Conservation (phyloP, 306 rosid species). For the Rubus idaeus region DNA sequence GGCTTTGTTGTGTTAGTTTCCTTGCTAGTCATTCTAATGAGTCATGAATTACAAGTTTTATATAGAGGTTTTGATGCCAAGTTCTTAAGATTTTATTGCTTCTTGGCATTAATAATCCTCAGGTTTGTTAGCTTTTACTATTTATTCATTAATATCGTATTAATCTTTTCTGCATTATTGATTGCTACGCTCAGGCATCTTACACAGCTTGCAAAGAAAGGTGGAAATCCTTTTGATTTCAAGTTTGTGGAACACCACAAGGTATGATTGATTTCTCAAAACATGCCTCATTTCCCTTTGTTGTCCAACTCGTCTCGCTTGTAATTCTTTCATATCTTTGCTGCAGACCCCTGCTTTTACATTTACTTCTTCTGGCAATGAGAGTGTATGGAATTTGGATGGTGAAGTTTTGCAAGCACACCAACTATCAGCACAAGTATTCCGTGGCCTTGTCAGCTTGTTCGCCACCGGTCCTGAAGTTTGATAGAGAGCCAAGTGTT, state of each 20-base stretch:
- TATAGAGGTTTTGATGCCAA: neutral
- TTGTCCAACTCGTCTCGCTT: neutral
- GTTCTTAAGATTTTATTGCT: neutral
- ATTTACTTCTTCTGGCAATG: slow-evolving; percentile 68
- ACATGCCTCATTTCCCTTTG: neutral
- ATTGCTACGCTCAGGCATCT: slow-evolving; percentile 67
- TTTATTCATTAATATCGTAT: neutral
- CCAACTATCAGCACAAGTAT: slow-evolving; percentile 88
- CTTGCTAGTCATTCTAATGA: neutral
- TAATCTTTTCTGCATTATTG: neutral
- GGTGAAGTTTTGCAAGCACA: slow-evolving; percentile 85
- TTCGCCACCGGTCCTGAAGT: slow-evolving; percentile 90
- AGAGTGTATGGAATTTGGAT: slow-evolving; percentile 91
- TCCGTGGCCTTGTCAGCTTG: slow-evolving; percentile 73
- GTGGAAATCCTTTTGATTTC: slow-evolving; percentile 78
- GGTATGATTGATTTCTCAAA: slow-evolving; percentile 48
- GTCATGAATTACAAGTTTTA: neutral
- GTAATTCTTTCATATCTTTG: neutral
- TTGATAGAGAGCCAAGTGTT: slow-evolving; percentile 25
- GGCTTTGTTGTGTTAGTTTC: neutral
- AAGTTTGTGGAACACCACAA: slow-evolving; percentile 88
- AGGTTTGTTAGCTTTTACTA: too few species aligned
- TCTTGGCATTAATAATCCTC: neutral
- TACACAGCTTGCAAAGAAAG: slow-evolving; percentile 73
- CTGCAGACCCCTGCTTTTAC: slow-evolving; percentile 76